A percentile compares a stretch with the other conserved stretches of the same genome.
phyloP scores from a whole-genome alignment of 2,329 filamentous ascomycete genomes.

The Neofusicoccum umdonicola region DNA sequence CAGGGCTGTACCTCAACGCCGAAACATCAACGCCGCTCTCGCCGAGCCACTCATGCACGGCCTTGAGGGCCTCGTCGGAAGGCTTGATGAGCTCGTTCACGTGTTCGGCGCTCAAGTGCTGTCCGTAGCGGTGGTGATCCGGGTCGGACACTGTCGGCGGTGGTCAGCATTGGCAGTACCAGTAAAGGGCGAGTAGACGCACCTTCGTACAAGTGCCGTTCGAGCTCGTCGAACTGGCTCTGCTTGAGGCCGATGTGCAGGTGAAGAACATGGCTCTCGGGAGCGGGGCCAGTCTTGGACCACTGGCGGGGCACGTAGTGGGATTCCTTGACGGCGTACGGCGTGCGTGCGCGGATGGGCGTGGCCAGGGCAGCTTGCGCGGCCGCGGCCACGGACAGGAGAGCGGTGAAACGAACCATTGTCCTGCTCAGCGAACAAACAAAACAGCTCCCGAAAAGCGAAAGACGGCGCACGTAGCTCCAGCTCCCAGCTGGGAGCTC shows the following conservation, averaged over 20 bases:
- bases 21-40: constrained; percentile 45
- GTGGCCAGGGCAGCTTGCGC: constrained; percentile 33
- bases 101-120: constrained; percentile 48
- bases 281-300: constrained; percentile 48
- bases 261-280: constrained; percentile 48
- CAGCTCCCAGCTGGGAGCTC: not conserved
- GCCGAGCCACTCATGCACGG: constrained; percentile 51
- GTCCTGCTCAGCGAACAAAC: not conserved
- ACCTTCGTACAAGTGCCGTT: constrained; percentile 50
- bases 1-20: constrained; percentile 41
- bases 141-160: constrained; percentile 47
- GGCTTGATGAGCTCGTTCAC: constrained; percentile 52
- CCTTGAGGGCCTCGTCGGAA: constrained; percentile 44
- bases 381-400: constrained; percentile 30
- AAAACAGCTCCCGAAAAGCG: not conserved
- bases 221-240: constrained; percentile 50
- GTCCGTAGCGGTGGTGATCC: constrained; percentile 48
- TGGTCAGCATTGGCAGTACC: not conserved
- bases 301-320: constrained; percentile 54
- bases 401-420: constrained; percentile 6
- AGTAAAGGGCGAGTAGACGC: not conserved
- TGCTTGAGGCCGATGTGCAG: constrained; percentile 56
- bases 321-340: constrained; percentile 56
- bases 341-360: constrained; percentile 34
- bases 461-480: not conserved